phyloP scores from a whole-genome alignment of 305 asterid species.

The Fraxinus paxiana region DNA sequence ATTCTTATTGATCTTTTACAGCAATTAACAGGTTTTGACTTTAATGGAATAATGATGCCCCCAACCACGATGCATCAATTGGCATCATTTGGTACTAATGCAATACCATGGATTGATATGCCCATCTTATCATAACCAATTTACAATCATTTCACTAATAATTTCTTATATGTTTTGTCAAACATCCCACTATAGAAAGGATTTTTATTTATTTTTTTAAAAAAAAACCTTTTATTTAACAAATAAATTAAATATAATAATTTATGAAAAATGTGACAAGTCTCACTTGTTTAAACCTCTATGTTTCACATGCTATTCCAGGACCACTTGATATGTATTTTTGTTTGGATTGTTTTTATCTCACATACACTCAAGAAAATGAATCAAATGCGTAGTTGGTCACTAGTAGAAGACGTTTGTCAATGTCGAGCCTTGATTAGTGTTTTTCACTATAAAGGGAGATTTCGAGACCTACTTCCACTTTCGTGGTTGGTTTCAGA shows the following conservation, averaged over 20 bases:
- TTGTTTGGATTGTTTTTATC: neutral
- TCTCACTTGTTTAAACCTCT: neutral
- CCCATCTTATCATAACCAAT: neutral
- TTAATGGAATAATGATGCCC: neutral
- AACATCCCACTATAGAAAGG: neutral
- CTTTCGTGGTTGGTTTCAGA: neutral
- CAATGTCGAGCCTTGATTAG: neutral
- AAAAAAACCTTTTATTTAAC: neutral
- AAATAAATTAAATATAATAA: neutral
- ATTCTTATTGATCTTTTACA: neutral
- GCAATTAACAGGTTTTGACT: neutral
- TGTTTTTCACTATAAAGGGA: neutral
- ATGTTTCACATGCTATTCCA: neutral
- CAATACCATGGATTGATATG: neutral
- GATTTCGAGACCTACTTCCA: neutral
- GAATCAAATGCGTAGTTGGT: neutral
- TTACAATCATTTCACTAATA: neutral
- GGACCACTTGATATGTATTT: neutral
- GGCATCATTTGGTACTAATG: neutral
- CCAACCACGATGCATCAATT: neutral
- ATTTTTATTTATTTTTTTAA: neutral
- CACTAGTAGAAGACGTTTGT: neutral
- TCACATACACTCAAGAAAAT: neutral
- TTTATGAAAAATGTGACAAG: neutral
- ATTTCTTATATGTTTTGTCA: neutral